Conservation (phyloP, 2,329 filamentous ascomycete species). For the Alternaria sp. region DNA sequence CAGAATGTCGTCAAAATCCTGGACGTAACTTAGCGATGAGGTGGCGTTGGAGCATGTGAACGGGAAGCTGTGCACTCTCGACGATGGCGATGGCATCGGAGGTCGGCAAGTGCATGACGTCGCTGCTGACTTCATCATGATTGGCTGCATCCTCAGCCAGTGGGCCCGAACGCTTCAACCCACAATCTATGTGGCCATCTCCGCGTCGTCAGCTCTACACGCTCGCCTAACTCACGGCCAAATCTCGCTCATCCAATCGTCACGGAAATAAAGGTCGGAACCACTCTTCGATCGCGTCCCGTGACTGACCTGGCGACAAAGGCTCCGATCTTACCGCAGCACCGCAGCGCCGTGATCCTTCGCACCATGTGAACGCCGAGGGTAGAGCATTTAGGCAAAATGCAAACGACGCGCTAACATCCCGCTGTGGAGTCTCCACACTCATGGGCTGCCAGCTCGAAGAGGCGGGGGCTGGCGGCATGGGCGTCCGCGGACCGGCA, state of each 20-base stretch:
- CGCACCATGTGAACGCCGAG: neutral
- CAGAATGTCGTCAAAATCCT: neutral
- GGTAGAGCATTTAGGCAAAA: conserved; percentile 4
- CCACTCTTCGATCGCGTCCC: too few species aligned
- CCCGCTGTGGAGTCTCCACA: conserved; percentile 9
- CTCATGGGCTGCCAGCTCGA: neutral
- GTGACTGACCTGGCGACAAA: neutral
- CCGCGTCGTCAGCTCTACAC: neutral
- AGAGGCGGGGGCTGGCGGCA: neutral
- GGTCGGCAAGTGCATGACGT: neutral
- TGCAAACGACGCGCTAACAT: neutral
- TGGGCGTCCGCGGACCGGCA: neutral
- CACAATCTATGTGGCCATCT: neutral
- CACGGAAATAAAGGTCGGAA: neutral
- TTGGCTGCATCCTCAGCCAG: neutral
- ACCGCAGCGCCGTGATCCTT: neutral
- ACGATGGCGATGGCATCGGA: neutral
- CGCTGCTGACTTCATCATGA: neutral
- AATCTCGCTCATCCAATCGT: neutral
- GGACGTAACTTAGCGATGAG: neutral
- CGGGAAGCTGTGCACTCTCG: neutral
- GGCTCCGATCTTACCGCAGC: neutral
- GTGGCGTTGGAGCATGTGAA: neutral
- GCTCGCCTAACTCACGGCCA: neutral
- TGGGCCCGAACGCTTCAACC: neutral